Evolutionary conservation across 805 yeast species (phyloP).

Genomic region (Wickerhamomyces strasburgensis): DNA sequence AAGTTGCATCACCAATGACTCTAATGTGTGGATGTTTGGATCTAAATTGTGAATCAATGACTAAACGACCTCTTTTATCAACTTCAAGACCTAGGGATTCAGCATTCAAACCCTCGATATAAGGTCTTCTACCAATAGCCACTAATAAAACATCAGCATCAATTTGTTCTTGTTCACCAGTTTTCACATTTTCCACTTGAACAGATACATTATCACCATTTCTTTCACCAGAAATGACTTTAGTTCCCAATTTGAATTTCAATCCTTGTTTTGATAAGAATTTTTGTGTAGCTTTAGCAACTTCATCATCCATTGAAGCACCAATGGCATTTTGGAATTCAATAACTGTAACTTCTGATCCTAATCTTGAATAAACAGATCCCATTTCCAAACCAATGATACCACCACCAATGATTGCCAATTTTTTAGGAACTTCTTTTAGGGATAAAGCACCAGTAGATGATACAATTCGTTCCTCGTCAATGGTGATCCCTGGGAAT

Average conservation of each 20-base stretch:
- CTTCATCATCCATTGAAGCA: constrained; percentile 98
- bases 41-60: constrained; percentile 89
- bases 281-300: constrained; percentile 85
- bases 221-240: constrained; percentile 82
- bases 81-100: constrained; percentile 86
- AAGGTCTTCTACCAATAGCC: constrained; percentile 99
- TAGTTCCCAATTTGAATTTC: constrained; percentile 87
- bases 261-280: constrained; percentile 91
- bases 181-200: constrained; percentile 84
- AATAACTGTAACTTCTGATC: constrained; percentile 89
- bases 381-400: constrained; percentile 99
- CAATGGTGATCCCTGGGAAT: constrained; percentile 95
- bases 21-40: constrained; percentile 91
- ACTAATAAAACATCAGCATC: constrained; percentile 93
- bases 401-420: constrained; percentile 98
- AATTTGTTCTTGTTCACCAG: constrained; percentile 70
- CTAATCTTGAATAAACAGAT: constrained; percentile 93
- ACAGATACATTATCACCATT: constrained; percentile 85
- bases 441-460: constrained; percentile 89
- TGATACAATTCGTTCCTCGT: constrained; percentile 94
- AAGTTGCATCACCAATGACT: constrained; percentile 97
- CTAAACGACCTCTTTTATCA: constrained; percentile 89
- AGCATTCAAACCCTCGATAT: constrained; percentile 81
- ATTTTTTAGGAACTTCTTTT: constrained; percentile 84
- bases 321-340: constrained; percentile 91